Conservation (phyloP, 2,329 filamentous ascomycete species). For the Xylariaceae sp. region DNA sequence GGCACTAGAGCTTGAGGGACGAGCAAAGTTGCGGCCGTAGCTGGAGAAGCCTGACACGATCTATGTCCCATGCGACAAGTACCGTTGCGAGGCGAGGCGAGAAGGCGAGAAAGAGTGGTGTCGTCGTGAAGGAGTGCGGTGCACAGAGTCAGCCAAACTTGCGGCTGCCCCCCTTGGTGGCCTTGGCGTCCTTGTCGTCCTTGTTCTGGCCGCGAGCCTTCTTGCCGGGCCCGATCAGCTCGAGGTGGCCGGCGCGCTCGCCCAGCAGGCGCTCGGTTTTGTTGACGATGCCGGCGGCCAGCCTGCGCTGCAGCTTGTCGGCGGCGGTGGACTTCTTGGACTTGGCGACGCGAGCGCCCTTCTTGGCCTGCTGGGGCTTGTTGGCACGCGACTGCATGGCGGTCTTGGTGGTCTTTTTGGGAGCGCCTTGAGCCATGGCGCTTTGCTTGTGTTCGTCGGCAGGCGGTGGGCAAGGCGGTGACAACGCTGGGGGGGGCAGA, state of each 20-base stretch:
- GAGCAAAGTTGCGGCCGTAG: no score
- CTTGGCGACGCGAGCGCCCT: conserved; percentile 19
- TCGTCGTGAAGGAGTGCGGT: no score
- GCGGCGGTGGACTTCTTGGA: conserved; percentile 35
- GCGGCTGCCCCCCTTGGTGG: conserved; percentile 45
- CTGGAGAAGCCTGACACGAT: no score
- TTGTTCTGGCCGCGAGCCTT: conserved; percentile 27
- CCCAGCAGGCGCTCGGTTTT: conserved; percentile 57
- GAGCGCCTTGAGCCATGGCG: conserved; percentile 51
- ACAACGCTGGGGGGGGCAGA: no score
- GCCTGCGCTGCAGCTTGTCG: conserved; percentile 53
- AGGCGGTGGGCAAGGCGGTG: no score
- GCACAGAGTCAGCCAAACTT: conserved; percentile 48
- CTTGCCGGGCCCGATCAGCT: conserved; percentile 50
- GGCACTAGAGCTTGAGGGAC: no score
- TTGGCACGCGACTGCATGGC: conserved; percentile 39
- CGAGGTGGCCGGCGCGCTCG: conserved; percentile 56
- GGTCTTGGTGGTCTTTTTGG: conserved; percentile 45
- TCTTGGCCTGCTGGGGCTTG: conserved; percentile 45
- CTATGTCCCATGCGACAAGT: no score
- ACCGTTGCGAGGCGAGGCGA: no score
- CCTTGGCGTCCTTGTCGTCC: conserved; percentile 31
- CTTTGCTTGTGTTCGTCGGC: no score
- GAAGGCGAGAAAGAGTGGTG: no score
- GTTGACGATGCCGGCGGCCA: conserved; percentile 49